phyloP scores from a whole-genome alignment of 768 basidiomycete genomes.

The Pleurotus tuoliensis region DNA sequence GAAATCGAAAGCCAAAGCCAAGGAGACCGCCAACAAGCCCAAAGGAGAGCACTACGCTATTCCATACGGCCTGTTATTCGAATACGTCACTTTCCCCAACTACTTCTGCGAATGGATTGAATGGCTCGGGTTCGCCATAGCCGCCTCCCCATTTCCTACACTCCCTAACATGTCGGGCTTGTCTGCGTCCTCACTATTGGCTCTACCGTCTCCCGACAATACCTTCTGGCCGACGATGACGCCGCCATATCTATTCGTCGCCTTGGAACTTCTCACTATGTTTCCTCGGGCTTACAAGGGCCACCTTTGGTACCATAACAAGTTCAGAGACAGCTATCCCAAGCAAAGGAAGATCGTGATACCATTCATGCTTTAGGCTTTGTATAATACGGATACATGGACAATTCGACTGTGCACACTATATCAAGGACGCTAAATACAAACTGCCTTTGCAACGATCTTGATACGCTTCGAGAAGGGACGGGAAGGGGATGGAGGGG shows the following conservation, averaged over 20 bases:
- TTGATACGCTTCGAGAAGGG: no score
- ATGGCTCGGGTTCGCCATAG: conserved; percentile 86
- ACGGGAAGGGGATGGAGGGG: no score
- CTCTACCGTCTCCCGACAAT: conserved; percentile 26
- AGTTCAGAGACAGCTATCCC: conserved; percentile 76
- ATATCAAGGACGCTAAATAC: not conserved
- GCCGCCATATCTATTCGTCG: conserved; percentile 80
- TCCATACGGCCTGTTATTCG: conserved; percentile 75
- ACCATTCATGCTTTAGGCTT: conserved; percentile 63
- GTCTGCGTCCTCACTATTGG: conserved; percentile 16
- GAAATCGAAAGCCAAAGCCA: conserved; percentile 38
- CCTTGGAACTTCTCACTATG: conserved; percentile 74
- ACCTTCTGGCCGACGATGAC: conserved; percentile 40
- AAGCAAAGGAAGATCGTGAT: conserved; percentile 71
- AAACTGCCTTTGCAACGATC: not conserved
- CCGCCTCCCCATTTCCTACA: conserved; percentile 52
- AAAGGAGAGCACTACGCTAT: conserved; percentile 65
- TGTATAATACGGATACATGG: not conserved
- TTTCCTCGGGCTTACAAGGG: conserved; percentile 76
- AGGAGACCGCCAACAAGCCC: conserved; percentile 15
- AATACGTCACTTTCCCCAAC: conserved; percentile 84
- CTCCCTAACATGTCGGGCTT: conserved; percentile 8
- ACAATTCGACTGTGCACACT: not conserved
- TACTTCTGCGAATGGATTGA: conserved; percentile 96
- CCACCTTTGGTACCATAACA: conserved; percentile 80